Percentiles rank a stretch among this genome's conserved stretches.
Conservation (phyloP, 108 stramenopile species). For the Skeletonema menzelii region DNA sequence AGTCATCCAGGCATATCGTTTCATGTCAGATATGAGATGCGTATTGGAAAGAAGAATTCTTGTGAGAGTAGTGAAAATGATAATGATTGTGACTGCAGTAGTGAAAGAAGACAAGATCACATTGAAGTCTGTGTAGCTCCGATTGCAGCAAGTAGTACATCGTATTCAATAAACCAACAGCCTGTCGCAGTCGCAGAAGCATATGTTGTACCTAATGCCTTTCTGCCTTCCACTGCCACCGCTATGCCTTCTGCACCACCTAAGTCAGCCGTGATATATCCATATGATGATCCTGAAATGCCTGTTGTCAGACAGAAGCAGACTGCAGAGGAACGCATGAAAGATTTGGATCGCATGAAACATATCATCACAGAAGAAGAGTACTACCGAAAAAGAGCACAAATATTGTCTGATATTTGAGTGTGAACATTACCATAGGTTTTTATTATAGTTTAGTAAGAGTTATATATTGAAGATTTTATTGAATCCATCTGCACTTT, state of each 20-base stretch:
- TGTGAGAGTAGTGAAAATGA: neutral
- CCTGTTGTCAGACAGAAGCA: neutral
- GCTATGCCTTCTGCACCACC: neutral
- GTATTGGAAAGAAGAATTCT: neutral
- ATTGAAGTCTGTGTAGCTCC: neutral
- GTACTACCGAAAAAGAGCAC: neutral
- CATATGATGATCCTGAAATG: conserved; percentile 1
- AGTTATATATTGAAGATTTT: too few species aligned
- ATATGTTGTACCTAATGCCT: neutral
- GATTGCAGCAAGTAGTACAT: neutral
- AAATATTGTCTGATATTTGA: conserved; percentile 1
- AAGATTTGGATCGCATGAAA: conserved; percentile 3
- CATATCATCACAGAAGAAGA: neutral
- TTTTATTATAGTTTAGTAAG: too few species aligned
- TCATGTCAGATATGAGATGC: neutral
- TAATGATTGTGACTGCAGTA: neutral
- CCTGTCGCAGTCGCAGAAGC: conserved; percentile 2
- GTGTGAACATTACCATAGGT: neutral
- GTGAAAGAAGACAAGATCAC: neutral
- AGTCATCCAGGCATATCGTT: conserved; percentile 1
- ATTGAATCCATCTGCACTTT: too few species aligned
- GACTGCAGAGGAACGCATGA: neutral
- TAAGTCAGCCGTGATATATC: neutral
- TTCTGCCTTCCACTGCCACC: neutral
- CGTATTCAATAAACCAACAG: neutral